Evolutionary conservation across 768 basidiomycete species (phyloP), one percentile per base, ranked within the genome.

Genomic region (Tylopilus intermedius): DNA sequence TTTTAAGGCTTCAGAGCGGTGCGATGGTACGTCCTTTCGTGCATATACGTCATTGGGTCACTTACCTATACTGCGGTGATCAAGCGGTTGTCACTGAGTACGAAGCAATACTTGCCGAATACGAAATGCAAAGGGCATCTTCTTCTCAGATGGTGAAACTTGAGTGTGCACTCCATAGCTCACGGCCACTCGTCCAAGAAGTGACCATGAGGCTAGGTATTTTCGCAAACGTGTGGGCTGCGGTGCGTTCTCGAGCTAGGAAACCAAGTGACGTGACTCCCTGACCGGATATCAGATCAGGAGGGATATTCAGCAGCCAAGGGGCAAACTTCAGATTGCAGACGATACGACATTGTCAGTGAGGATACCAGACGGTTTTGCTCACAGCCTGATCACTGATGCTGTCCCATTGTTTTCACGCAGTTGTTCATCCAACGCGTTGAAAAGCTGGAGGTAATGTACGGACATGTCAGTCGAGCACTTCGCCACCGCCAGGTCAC

Each of bases 401-500:
- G 1, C n/a, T n/a, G 6, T n/a, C 35, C 35, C 15, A 7, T 30
- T 18, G 2, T 38, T 38, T 18, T 18, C 2, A 15, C 8, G 3
- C 9, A 60, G 62, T 21, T 62, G 15, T 63, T 62, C 45, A 18
- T 42, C 39, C 32, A 38, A 11, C 62, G 62, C 11, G 44, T 62
- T 29, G 35, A 50, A 21, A 49, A 39, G 41, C 39, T 62, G 22
- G 62, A 62, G 45, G 47, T 0, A 4, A 44, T 62, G 58, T 62
- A 62, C 3, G 51, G 53, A 22, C 56, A 53, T 33, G 59, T 64
- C 9, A 58, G 60, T 21, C 54, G 42, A 27, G 62, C 59, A 10
- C 62, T 64, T 39, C 57, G 55, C 29, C 45, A 54, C 30, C 62
- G 64, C 30, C 62, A 63, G 30, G 51, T 54, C 49, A 63, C 47